Evolutionary conservation across 257 asterid species (phyloP), one percentile per base, ranked within the genome.

Genomic region (Solanum verrucosum): DNA sequence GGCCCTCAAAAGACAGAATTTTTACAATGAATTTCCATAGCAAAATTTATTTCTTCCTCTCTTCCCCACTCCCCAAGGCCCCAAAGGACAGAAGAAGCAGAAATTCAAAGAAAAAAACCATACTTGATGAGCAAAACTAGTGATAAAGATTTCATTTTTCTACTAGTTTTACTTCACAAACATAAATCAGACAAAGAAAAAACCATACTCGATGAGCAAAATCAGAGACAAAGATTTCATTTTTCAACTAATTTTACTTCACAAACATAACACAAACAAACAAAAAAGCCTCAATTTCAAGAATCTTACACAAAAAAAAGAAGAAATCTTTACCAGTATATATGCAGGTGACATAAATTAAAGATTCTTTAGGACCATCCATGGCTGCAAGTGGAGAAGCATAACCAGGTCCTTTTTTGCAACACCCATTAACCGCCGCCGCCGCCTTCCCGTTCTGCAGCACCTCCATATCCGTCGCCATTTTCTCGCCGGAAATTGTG

Each of bases 361-460:
- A 98, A 87, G 95, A 74, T 88, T 97, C 99, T 68, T 89, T 93
- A 33, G 99, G 98, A 86, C 99, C 99, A 91, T 97, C 71, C 98
- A 97, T 97, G 90, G 99, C 99, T 13, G 92, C 96, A 79, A 94
- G 92, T 5, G 99, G 99, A 84, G 93, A 87, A 85, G 98, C 96
- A 90, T 97, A 97, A 2, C 99, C 99, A 1, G 99, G 99, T 7
- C 99, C 99, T 87, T 87, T 92, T 87, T 90, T 88, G 67, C 95
- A 92, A 92, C 98, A 97, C 21, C 90, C 91, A 29, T 65, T 92
- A 59, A 74, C 87, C 27, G 3, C 89, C 88, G 89, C 96, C 33
- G 12, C 89, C 88, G 89, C 96, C 23, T 86, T 75, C 56, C 94
- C 93, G 74, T 93, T 96, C 79, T 93, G 65, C 65, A 6, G 65